Conservation (phyloP, 2,329 filamentous ascomycete genomes). For the Clarireedia hainanense region DNA sequence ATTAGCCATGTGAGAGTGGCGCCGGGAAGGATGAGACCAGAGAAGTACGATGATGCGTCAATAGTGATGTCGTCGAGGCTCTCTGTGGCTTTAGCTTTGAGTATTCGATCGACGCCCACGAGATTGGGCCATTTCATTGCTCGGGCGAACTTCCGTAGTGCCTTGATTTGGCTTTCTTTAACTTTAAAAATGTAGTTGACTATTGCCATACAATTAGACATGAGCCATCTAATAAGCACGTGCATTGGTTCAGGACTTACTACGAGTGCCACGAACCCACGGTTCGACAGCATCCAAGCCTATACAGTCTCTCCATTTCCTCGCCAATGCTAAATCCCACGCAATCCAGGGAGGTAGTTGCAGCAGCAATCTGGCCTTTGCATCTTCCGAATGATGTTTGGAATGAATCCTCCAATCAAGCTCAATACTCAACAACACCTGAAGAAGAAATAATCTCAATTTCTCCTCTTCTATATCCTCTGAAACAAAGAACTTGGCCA, state of each 20-base stretch:
- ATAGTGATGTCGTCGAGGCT: slow-evolving; percentile 54
- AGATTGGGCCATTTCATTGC: slow-evolving; percentile 75
- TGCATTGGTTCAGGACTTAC: too few relatives aligned
- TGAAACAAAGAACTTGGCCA: slow-evolving; percentile 55
- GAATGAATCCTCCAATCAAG: slow-evolving; percentile 63
- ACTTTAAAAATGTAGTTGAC: slow-evolving; percentile 50
- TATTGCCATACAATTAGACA: slow-evolving; percentile 30
- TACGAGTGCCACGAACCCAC: slow-evolving; percentile 36
- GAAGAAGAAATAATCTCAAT: slow-evolving; percentile 65
- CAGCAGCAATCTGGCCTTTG: slow-evolving; percentile 55
- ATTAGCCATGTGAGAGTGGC: slow-evolving; percentile 64
- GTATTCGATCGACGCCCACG: slow-evolving; percentile 51
- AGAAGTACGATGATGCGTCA: slow-evolving; percentile 71
- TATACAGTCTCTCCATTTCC: slow-evolving; percentile 65
- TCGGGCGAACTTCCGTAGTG: slow-evolving; percentile 59
- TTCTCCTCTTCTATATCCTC: slow-evolving; percentile 37
- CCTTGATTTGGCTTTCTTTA: slow-evolving; percentile 60
- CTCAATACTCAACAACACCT: slow-evolving; percentile 66
- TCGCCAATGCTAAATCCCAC: slow-evolving; percentile 66
- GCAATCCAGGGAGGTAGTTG: slow-evolving; percentile 63
- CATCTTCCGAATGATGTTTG: slow-evolving; percentile 49
- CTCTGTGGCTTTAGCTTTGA: slow-evolving; percentile 45
- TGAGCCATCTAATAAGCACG: neutral
- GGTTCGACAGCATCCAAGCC: slow-evolving; percentile 46
- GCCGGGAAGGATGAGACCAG: slow-evolving; percentile 64